Base-by-base conservation (phyloP, 257 asterid genomes). In the Nicotiana tabacum region DNA sequence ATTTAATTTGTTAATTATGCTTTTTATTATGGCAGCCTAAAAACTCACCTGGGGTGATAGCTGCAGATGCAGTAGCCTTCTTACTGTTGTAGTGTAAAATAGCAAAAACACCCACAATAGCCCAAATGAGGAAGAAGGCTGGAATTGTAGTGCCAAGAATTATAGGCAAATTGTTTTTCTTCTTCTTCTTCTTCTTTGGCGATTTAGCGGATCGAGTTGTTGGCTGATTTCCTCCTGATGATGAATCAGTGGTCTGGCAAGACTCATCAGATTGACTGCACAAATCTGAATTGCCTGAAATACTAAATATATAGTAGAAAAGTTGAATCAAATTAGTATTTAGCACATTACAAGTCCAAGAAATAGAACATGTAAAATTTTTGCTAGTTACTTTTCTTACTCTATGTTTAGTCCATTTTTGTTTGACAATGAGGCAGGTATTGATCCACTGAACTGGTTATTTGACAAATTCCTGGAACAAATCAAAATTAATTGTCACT, bases 391-490 rank as follows among this genome's bases (percentile, higher is more conserved):
- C 33, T 10, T 24, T 27, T 33, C 91, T 90, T 91, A 92, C 95
- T 69, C 84, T 81, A 91, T 27, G 33, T 85, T 77, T 27, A 88
- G 86, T 83, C 77, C 86, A 55, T 74, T 88, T 83, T 85, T 91
- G 29, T 78, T 81, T n/a, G 90, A 81, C 10, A 92, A 81, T 9
- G 94, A 90, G 51, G 88, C 48, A 53, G 97, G 97, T 24, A 92
- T 27, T 0, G 90, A 61, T 35, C 97, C 97, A 80, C 56, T 90
- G 77, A 92, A 91, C 79, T 77, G 68, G 78, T 92, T 91, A 78
- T 87, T 32, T 16, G 92, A 90, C 81, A 92, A 84, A 90, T 92
- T 89, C 88, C 95, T 92, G 89, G 2, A 55, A 78, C 3, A 80
- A 81, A 83, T 16, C 33, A 78, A 78, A 48, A 46, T 24, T 16